A percentile compares a stretch with the other conserved stretches of the same genome.
Conservation (phyloP, 345 rosid genomes). For the Passiflora organensis region DNA sequence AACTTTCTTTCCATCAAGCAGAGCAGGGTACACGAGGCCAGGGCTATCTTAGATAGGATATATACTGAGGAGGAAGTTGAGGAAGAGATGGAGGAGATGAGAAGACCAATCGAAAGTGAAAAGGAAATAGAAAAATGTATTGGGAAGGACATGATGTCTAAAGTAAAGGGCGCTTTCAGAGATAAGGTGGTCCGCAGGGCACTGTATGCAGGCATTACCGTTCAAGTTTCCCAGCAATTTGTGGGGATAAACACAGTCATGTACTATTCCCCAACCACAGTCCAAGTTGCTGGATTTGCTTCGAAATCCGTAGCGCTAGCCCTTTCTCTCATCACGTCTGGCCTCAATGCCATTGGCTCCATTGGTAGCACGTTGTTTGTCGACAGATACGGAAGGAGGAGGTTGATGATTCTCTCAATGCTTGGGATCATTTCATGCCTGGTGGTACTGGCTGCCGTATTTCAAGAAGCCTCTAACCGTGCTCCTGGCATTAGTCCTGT, state of each 20-base stretch:
- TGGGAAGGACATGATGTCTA: slow-evolving; percentile 40
- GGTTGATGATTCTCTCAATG: slow-evolving; percentile 75
- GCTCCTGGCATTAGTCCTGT: slow-evolving; percentile 35
- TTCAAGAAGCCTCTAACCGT: slow-evolving; percentile 48
- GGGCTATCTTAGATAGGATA: slow-evolving; percentile 52
- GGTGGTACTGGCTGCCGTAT: slow-evolving; percentile 43
- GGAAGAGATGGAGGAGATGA: slow-evolving; percentile 43
- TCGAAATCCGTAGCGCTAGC: slow-evolving; percentile 75
- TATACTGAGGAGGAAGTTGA: slow-evolving; percentile 65
- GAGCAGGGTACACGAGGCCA: slow-evolving; percentile 48
- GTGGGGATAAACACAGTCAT: slow-evolving; percentile 88
- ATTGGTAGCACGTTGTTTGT: slow-evolving; percentile 68
- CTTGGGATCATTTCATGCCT: slow-evolving; percentile 59
- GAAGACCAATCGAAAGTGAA: slow-evolving; percentile 51
- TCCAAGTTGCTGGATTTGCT: slow-evolving; percentile 85
- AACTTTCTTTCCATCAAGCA: slow-evolving; percentile 8
- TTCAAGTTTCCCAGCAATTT: slow-evolving; percentile 86
- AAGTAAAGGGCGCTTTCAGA: slow-evolving; percentile 60
- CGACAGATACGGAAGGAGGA: slow-evolving; percentile 73
- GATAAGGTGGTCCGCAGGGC: slow-evolving; percentile 53
- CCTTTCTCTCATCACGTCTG: slow-evolving; percentile 75
- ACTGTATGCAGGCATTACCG: slow-evolving; percentile 74
- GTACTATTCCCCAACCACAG: slow-evolving; percentile 84
- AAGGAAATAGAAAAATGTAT: slow-evolving; percentile 42
- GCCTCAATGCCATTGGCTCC: slow-evolving; percentile 76